Base-by-base conservation (phyloP, 2,329 filamentous ascomycete species). In the Venturia effusa region DNA sequence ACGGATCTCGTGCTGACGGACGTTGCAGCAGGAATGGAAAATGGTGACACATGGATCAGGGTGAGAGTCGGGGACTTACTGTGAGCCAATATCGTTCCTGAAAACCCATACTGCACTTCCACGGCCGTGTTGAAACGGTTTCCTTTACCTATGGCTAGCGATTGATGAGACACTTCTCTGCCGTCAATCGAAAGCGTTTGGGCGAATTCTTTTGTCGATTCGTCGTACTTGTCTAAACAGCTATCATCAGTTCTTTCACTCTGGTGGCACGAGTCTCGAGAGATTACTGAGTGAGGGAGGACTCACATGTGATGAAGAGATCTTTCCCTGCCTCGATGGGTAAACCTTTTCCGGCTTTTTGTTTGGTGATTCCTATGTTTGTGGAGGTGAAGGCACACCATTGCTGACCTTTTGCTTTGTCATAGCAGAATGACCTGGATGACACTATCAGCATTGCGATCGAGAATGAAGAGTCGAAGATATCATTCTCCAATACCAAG, bases 361-460 rank as follows among this genome's bases (percentile, higher is more conserved):
- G 57, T 22, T 13, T 4, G 19, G 10, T 22, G 32, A 60, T 60
- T 17, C 57, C 57, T 24, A 60, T 60, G 11, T 60, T 60, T 8
- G 57, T 60, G 24, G 34, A 40, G 11, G 57, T 60, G 57, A 60
- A 60, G 22, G 34, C 57, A 39, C 57, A 60, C 57, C 57, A 60
- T 60, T 40, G 32, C 13, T 60, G 19, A 8, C 34, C 57, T 40
- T 32, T 30, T 39, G 39, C 57, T 30, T 3, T 17, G 13, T 15
- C 32, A 1, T 19, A 17, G 32, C 57, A 60, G 3, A 11, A 39
- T 10, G 34, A 4, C 7, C 57, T 60, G 32, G 8, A 17, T 22
- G 22, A 24, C 17, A 7, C 19, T 8, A 24, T 45, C n/a, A 45
- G 43, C n/a, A 39, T 15, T 8, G 37, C 37, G 34, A 37, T 37